Base-by-base conservation (phyloP, 1,284 basidiomycete genomes). In the Fomitopsis palustris region DNA sequence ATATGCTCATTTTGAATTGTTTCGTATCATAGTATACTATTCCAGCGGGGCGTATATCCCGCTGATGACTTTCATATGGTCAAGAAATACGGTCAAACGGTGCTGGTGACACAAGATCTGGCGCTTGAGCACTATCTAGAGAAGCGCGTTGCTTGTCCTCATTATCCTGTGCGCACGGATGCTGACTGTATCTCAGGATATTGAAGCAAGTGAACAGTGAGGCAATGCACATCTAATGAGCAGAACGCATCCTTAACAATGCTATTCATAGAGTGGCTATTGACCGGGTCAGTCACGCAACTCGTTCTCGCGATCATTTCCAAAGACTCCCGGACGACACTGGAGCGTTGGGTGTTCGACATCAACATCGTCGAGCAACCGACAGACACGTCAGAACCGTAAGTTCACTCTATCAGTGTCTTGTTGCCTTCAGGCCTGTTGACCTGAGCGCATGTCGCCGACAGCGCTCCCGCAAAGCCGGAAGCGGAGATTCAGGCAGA, bases 61-160 rank as follows among this genome's bases (percentile, higher is more conserved):
- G 89, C 93, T 0, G 96, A 99, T 74, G 97, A 99, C 75, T 99
- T 99, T 72, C 96, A 97, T 69, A 94, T 96, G 90, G 94, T 98
- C 58, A 98, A 98, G 76, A 99, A 98, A 74, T 99, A 98, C 68
- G 96, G 96, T 0, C 88, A 98, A 65, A 96, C 95, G 1, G 93
- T 99, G 67, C 84, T 99, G 29, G 89, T 97, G 2, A 97, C 95
- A 1, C 91, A 95, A 63, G 96, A 99, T 68, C 88, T 96, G 55
- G 91, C 91, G 1, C 76, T 99, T 49, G 92, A 96, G 69, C 92
- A 91, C 68, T 99, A 99, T 71, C 83, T 99, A 19, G 88, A 92
- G 62, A 86, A 85, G 90, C 90, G 68, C 51, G 75, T 72, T n/a
- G 41, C 31, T 39, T 29, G 41, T 37, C 54, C 47, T 47, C 53